Evolutionary conservation across 306 rosid species (phyloP).

Genomic region (Prunus davidiana): DNA sequence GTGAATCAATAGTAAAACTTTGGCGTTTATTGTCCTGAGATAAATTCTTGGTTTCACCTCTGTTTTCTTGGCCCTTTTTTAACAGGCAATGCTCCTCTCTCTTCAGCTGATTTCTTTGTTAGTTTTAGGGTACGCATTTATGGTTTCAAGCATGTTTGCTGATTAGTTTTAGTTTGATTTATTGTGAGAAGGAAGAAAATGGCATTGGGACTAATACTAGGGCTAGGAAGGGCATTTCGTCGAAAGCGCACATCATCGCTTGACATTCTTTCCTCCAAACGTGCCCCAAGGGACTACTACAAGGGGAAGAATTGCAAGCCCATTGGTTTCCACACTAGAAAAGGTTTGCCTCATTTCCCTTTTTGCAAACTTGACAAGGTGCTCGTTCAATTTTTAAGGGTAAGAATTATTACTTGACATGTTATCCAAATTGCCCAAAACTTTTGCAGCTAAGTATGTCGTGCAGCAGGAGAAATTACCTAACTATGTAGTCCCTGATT

Average conservation of each 20-base stretch:
- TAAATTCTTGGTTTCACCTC: neutral
- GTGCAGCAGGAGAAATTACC: constrained; percentile 36
- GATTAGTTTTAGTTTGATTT: neutral
- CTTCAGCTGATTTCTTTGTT: neutral
- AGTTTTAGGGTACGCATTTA: neutral
- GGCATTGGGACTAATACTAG: constrained; percentile 40
- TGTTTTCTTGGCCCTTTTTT: neutral
- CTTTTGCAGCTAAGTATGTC: constrained; percentile 38
- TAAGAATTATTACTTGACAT: neutral
- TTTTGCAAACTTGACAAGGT: neutral
- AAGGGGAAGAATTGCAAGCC: constrained; percentile 92
- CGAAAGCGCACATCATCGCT: constrained; percentile 44
- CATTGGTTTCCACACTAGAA: constrained; percentile 83
- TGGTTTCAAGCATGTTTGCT: neutral
- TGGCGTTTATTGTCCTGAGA: neutral
- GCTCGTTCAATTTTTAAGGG: neutral
- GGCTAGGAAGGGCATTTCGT: constrained; percentile 35
- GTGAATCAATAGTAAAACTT: neutral
- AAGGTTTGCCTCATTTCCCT: constrained; percentile 41
- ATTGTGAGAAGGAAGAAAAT: constrained; percentile 10
- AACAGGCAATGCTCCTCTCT: neutral
- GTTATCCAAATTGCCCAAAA: neutral
- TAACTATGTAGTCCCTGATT: constrained; percentile 36
- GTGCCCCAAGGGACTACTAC: constrained; percentile 77
- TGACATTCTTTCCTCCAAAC: constrained; percentile 69